phyloP scores from a whole-genome alignment of 306 rosid species.

The Styphnolobium japonicum region DNA sequence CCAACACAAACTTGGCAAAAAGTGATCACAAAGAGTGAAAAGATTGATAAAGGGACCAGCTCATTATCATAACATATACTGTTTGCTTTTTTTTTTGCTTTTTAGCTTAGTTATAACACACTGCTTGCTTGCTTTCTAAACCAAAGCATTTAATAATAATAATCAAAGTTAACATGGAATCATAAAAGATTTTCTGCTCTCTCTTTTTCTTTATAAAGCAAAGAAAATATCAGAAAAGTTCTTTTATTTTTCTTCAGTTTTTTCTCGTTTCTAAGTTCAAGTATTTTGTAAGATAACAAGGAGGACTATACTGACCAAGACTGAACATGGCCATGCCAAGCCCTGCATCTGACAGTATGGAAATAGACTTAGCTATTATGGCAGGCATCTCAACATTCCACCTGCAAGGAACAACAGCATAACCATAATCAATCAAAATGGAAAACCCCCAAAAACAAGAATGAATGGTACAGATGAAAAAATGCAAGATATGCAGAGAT shows the following conservation, averaged over 20 bases:
- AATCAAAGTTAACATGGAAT: slow-evolving; percentile 15
- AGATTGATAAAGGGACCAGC: slow-evolving; percentile 33
- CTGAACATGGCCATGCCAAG: slow-evolving; percentile 99
- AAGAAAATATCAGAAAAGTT: slow-evolving; percentile 27
- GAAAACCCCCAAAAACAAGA: background rate
- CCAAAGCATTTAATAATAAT: slow-evolving; percentile 15
- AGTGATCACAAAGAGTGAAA: slow-evolving; percentile 17
- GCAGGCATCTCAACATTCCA: slow-evolving; percentile 84
- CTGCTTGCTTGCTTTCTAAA: slow-evolving; percentile 27
- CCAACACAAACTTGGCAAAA: slow-evolving; percentile 35
- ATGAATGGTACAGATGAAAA: background rate
- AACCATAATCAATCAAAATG: slow-evolving; percentile 17
- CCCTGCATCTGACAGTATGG: slow-evolving; percentile 92
- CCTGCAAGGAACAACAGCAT: slow-evolving; percentile 37
- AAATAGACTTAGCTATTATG: slow-evolving; percentile 76
- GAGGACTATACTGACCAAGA: slow-evolving; percentile 62
- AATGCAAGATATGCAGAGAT: background rate
- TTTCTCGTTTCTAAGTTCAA: background rate
- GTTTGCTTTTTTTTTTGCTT: slow-evolving; percentile 29
- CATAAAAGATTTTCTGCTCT: background rate
- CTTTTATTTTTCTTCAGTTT: background rate
- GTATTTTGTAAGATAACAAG: background rate
- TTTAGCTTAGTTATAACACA: background rate
- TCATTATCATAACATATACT: slow-evolving; percentile 44
- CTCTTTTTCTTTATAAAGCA: background rate